phyloP scores from a whole-genome alignment of 2,329 filamentous ascomycete genomes.

The Mycosphaerella arachidis region DNA sequence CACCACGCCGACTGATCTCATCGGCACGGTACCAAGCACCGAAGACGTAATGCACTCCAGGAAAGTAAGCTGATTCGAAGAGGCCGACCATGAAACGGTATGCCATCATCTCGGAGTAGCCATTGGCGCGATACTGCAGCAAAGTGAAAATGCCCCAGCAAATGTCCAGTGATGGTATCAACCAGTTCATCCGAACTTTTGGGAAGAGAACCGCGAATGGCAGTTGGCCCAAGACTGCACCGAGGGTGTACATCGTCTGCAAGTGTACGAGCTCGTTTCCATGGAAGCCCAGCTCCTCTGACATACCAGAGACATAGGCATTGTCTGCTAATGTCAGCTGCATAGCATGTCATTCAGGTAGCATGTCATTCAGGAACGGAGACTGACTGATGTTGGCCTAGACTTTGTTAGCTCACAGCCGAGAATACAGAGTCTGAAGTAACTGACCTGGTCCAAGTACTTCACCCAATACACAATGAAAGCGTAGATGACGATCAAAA shows the following conservation, averaged over 20 bases:
- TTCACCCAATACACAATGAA: slow-evolving; percentile 55
- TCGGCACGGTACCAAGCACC: slow-evolving; percentile 15
- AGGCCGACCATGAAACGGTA: slow-evolving; percentile 14
- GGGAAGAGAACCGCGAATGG: slow-evolving; percentile 8
- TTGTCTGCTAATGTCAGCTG: slow-evolving; percentile 40
- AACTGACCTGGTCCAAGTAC: slow-evolving; percentile 44
- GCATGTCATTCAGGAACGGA: neutral
- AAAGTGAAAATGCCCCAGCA: slow-evolving; percentile 10
- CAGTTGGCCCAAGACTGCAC: slow-evolving; percentile 5
- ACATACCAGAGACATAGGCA: slow-evolving; percentile 18
- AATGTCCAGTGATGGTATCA: slow-evolving; percentile 8
- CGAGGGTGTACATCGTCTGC: slow-evolving; percentile 25
- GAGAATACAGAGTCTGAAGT: too few relatives aligned
- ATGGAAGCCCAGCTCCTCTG: slow-evolving; percentile 14
- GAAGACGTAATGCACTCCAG: slow-evolving; percentile 14
- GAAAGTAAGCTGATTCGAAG: slow-evolving; percentile 20
- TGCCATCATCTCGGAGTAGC: slow-evolving; percentile 10
- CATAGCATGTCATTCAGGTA: neutral
- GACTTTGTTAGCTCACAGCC: too few relatives aligned
- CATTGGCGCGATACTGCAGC: slow-evolving; percentile 7
- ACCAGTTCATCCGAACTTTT: slow-evolving; percentile 6
- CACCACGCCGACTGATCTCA: slow-evolving; percentile 42
- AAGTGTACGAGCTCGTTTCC: slow-evolving; percentile 25
- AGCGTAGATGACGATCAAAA: slow-evolving; percentile 54
- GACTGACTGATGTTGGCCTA: slow-evolving; percentile 49